Conservation (phyloP, 345 rosid species). For the Populus pruinosa region DNA sequence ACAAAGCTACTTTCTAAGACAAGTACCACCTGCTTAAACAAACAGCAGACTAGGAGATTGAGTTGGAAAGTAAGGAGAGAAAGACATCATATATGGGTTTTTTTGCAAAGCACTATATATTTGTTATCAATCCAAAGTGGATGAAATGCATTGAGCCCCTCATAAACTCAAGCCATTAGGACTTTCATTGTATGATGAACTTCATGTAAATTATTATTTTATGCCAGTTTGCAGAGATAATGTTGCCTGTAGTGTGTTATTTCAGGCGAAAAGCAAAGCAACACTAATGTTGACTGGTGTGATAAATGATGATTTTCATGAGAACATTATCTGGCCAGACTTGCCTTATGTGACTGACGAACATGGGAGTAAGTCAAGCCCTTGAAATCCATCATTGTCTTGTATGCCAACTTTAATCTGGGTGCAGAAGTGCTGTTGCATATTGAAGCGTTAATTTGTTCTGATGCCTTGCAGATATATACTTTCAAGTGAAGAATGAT, state of each 20-base stretch:
- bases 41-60: neutral
- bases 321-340: slow-evolving; percentile 80
- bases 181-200: neutral
- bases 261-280: slow-evolving; percentile 85
- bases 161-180: neutral
- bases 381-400: slow-evolving; percentile 4
- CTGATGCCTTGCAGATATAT: slow-evolving; percentile 55
- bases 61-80: neutral
- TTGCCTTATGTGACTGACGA: slow-evolving; percentile 78
- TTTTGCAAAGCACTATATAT: neutral
- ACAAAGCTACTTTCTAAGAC: neutral
- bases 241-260: slow-evolving; percentile 53
- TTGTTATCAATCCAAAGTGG: neutral
- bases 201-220: neutral
- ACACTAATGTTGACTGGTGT: slow-evolving; percentile 64
- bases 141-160: neutral
- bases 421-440: neutral
- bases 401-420: neutral
- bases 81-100: neutral
- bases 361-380: slow-evolving; percentile 66
- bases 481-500: slow-evolving; percentile 78
- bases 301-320: slow-evolving; percentile 59
- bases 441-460: slow-evolving; percentile 14
- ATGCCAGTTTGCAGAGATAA: slow-evolving; percentile 35
- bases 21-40: neutral